phyloP scores from a whole-genome alignment of 768 basidiomycete species.

The Trametes cingulata region DNA sequence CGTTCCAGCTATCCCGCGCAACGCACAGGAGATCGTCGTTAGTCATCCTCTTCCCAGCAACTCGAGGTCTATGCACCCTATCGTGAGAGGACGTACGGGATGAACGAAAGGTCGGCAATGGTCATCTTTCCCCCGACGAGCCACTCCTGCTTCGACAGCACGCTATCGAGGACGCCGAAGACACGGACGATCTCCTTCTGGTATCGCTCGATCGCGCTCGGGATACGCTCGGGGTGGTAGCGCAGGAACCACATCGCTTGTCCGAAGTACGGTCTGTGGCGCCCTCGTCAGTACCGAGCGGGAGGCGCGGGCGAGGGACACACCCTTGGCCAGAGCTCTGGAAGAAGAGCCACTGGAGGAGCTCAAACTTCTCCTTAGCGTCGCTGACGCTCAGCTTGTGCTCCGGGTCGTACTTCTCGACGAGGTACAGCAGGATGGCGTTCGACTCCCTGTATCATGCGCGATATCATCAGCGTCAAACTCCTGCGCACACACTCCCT shows the following conservation, averaged over 20 bases:
- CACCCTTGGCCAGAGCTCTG: slow-evolving; percentile 34
- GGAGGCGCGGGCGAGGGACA: neutral
- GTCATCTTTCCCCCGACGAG: slow-evolving; percentile 14
- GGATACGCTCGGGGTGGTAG: slow-evolving; percentile 15
- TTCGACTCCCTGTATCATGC: slow-evolving; percentile 39
- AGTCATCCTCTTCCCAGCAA: neutral
- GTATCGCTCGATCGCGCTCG: slow-evolving; percentile 24
- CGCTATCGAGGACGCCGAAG: slow-evolving; percentile 19
- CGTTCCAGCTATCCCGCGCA: slow-evolving; percentile 11
- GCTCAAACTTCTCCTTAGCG: slow-evolving; percentile 18
- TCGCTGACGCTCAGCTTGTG: slow-evolving; percentile 31
- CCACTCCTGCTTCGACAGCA: slow-evolving; percentile 20
- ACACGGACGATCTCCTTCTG: slow-evolving; percentile 24
- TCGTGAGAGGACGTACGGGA: slow-evolving; percentile 2
- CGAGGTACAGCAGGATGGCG: slow-evolving; percentile 46
- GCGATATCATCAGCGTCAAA: too few species aligned
- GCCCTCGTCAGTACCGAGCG: neutral
- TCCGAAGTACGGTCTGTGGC: slow-evolving; percentile 7
- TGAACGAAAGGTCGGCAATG: slow-evolving; percentile 5
- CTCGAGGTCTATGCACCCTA: too few species aligned
- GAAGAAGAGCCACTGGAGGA: slow-evolving; percentile 48
- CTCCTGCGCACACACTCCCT: too few species aligned
- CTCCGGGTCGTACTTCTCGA: slow-evolving; percentile 47
- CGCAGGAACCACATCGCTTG: neutral
- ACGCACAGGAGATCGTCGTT: too few species aligned